phyloP scores from a whole-genome alignment of 176 grass and related monocot species.

The Ensete ventricosum region DNA sequence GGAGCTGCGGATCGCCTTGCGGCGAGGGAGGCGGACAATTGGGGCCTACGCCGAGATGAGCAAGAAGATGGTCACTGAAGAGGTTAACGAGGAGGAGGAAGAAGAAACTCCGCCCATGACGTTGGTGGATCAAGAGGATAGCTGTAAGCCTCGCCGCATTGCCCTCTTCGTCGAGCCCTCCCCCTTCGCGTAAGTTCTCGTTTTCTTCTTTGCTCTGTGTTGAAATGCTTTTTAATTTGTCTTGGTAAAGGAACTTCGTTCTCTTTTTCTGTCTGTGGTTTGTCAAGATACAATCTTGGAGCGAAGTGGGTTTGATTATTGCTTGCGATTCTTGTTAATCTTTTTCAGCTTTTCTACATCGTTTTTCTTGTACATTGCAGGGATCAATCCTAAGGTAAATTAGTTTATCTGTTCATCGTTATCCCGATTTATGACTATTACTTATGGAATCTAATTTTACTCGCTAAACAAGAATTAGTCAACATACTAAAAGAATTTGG shows the following conservation, averaged over 20 bases:
- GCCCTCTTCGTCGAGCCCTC: conserved; percentile 91
- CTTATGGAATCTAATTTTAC: background rate
- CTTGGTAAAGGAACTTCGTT: background rate
- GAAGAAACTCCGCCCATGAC: conserved; percentile 8
- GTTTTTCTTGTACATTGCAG: too few relatives aligned
- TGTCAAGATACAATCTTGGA: background rate
- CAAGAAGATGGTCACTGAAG: background rate
- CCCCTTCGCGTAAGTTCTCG: conserved; percentile 42
- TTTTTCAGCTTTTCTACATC: background rate
- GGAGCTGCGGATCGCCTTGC: background rate
- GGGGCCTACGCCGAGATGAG: background rate
- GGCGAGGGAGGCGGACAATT: background rate
- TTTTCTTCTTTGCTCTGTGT: background rate
- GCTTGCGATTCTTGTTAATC: background rate
- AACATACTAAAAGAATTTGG: background rate
- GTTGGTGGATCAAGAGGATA: background rate
- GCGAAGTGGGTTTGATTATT: background rate
- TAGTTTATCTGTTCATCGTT: too few relatives aligned
- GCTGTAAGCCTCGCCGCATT: conserved; percentile 60
- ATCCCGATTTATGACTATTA: background rate
- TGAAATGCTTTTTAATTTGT: background rate
- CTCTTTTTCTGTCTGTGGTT: background rate
- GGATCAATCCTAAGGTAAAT: too few relatives aligned
- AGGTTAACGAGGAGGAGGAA: background rate
- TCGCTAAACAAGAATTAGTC: background rate